phyloP scores from a whole-genome alignment of 192 early-diverging fungal genomes.

The Coemansia reversa region DNA sequence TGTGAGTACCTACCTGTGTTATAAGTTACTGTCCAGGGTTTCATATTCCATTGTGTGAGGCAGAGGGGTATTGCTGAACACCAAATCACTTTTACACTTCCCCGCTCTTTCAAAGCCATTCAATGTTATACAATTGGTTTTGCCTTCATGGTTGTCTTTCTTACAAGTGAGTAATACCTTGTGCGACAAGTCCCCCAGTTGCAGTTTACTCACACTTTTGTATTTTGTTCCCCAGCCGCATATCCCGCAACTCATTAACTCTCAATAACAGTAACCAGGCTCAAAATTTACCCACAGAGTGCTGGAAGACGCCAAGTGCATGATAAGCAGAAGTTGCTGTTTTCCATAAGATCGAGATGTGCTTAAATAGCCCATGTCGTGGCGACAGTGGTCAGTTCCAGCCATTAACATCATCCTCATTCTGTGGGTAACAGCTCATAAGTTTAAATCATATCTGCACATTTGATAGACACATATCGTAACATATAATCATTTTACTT shows the following conservation, averaged over 20 bases:
- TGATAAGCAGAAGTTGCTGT: not conserved
- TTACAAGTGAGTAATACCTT: slow-evolving; percentile 34
- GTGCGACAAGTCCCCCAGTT: slow-evolving; percentile 13
- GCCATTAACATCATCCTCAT: slow-evolving; percentile 13
- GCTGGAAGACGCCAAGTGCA: not conserved
- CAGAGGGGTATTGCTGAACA: too few species aligned
- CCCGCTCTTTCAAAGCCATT: too few species aligned
- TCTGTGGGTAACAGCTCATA: slow-evolving; percentile 1
- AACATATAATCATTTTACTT: not conserved
- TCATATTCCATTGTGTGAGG: slow-evolving; percentile 2
- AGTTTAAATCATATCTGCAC: slow-evolving; percentile 12
- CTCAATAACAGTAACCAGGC: slow-evolving; percentile 1
- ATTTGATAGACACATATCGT: slow-evolving; percentile 10
- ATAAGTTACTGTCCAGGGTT: slow-evolving; percentile 21
- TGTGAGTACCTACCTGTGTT: slow-evolving; percentile 3
- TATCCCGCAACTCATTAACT: too few species aligned
- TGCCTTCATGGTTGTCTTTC: not conserved
- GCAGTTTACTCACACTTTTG: not conserved
- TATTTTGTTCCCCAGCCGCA: not conserved
- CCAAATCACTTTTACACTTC: too few species aligned
- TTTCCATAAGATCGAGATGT: not conserved
- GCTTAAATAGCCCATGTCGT: slow-evolving; percentile 9
- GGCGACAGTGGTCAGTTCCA: not conserved
- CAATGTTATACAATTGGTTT: too few species aligned
- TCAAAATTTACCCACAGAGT: slow-evolving; percentile 6